Conservation (phyloP, 1,139 yeast species). For the Pichia kudriavzevii region DNA sequence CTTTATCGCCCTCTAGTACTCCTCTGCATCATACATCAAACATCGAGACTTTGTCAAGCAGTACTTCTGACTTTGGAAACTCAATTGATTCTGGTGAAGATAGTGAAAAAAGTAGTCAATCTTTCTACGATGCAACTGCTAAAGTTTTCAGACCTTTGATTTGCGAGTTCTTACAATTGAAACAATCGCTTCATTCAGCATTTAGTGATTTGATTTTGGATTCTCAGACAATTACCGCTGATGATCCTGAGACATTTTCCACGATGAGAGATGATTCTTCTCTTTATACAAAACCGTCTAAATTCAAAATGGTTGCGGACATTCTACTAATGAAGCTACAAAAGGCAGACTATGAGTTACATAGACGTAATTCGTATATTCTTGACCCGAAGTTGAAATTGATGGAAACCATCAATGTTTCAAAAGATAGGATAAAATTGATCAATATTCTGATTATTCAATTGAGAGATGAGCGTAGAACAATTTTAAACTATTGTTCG, state of each 20-base stretch:
- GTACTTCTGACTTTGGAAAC: background rate
- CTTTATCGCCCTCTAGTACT: background rate
- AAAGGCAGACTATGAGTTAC: conserved; percentile 31
- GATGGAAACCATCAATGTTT: conserved; percentile 38
- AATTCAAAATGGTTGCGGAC: conserved; percentile 6
- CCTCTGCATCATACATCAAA: background rate
- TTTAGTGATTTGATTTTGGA: conserved; percentile 57
- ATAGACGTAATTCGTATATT: conserved; percentile 39
- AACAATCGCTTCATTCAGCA: conserved; percentile 65
- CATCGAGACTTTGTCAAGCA: background rate
- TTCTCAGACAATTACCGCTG: conserved; percentile 61
- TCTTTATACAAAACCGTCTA: conserved; percentile 18
- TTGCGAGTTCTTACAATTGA: conserved; percentile 65
- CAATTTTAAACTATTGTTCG: conserved; percentile 63
- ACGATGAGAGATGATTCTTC: conserved; percentile 43
- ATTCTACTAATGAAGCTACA: conserved; percentile 9
- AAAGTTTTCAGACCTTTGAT: conserved; percentile 47
- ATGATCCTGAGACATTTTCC: conserved; percentile 66
- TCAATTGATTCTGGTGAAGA: conserved; percentile 12
- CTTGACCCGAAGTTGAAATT: conserved; percentile 43
- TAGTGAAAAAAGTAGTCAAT: conserved; percentile 17
- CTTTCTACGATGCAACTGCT: conserved; percentile 28
- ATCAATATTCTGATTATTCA: conserved; percentile 44
- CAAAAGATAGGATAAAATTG: conserved; percentile 38
- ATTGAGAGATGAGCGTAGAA: conserved; percentile 62